These are phyloP conservation scores for Draba incana DNA, from an alignment of 345 rosid species.

Conservation along the genomic window DNA sequence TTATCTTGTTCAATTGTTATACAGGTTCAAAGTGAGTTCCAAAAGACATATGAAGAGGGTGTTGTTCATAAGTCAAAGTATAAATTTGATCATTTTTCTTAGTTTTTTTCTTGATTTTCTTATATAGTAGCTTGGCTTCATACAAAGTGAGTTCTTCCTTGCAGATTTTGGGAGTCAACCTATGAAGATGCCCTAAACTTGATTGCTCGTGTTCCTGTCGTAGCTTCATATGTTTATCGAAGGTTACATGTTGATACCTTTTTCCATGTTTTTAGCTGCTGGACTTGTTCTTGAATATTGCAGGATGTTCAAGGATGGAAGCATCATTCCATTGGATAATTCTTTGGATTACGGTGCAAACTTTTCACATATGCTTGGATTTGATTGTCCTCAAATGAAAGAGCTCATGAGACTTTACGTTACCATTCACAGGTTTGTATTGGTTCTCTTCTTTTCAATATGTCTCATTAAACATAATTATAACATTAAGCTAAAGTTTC, in stretches of 20 bases:
- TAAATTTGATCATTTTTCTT: constrained; percentile 21
- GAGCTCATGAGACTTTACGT: constrained; percentile 97
- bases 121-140: constrained; percentile 7
- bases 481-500: background rate
- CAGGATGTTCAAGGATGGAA: constrained; percentile 80
- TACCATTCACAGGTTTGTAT: constrained; percentile 80
- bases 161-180: constrained; percentile 91
- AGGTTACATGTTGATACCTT: constrained; percentile 47
- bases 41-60: constrained; percentile 81
- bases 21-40: constrained; percentile 95
- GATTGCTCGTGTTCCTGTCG: constrained; percentile 85
- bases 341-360: constrained; percentile 92
- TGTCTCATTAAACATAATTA: constrained; percentile 1
- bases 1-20: constrained; percentile 33
- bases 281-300: constrained; percentile 19
- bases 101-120: constrained; percentile 13
- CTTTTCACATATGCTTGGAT: constrained; percentile 88
- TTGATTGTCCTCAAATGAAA: constrained; percentile 77
- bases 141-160: constrained; percentile 15
- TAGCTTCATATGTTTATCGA: constrained; percentile 81
- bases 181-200: constrained; percentile 82
- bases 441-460: constrained; percentile 17
- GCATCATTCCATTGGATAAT: constrained; percentile 61
- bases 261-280: constrained; percentile 5
- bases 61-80: constrained; percentile 82